phyloP scores from a whole-genome alignment of 148 eudicot genomes.

The Dianthus caryophyllus region DNA sequence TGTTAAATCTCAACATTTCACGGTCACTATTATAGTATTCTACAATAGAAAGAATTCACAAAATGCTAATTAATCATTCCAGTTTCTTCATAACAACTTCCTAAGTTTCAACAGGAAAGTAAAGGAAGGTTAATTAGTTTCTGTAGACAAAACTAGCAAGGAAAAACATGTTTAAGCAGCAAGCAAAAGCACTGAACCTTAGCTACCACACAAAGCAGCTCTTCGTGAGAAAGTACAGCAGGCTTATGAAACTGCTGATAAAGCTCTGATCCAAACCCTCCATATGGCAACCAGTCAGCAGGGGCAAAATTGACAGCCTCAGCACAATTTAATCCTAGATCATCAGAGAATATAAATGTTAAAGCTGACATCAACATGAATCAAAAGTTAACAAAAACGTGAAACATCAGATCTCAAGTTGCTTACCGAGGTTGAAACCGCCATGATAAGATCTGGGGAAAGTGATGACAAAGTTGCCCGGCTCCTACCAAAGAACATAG shows the following conservation, averaged over 20 bases:
- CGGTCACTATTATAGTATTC: neutral
- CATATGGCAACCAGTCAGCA: conserved; percentile 99
- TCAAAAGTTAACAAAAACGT: conserved; percentile 7
- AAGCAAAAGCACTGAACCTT: conserved; percentile 48
- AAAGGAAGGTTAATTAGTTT: neutral
- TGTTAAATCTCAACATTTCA: neutral
- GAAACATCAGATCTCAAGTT: neutral
- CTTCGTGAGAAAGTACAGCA: conserved; percentile 95
- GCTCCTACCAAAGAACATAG: conserved; percentile 56
- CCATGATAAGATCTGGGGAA: conserved; percentile 98
- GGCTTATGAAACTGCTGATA: conserved; percentile 82
- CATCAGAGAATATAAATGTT: conserved; percentile 15
- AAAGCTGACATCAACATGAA: conserved; percentile 15
- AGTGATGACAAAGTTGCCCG: conserved; percentile 97
- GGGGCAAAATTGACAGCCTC: conserved; percentile 99
- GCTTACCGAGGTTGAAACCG: conserved; percentile 92
- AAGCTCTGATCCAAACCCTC: conserved; percentile 90
- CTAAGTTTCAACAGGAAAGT: neutral
- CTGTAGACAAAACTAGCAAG: neutral
- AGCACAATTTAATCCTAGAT: conserved; percentile 94
- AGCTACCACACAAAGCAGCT: conserved; percentile 87
- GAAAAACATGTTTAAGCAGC: neutral
- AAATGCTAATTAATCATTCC: neutral
- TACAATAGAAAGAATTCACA: neutral
- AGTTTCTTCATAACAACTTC: neutral